These are phyloP conservation scores for Cordyceps tenuipes DNA, from an alignment of 2,329 filamentous ascomycete genomes.

Conservation along the genomic window DNA sequence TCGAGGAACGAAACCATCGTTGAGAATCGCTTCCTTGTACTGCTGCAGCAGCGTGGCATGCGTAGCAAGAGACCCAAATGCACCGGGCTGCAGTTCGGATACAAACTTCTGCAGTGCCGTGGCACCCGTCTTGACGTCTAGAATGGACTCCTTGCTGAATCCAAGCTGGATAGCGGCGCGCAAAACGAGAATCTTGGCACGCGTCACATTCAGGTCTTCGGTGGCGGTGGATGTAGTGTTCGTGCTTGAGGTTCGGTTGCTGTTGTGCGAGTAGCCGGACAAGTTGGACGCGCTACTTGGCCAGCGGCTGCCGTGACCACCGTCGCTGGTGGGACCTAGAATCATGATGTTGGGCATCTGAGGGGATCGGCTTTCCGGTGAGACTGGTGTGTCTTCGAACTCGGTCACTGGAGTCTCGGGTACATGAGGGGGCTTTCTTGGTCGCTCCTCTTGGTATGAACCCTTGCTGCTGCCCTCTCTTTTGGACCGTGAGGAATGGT, in stretches of 20 bases:
- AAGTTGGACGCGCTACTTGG: slow-evolving; percentile 72
- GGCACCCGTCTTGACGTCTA: slow-evolving; percentile 36
- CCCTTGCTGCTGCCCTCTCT: slow-evolving; percentile 42
- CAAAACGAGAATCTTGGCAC: slow-evolving; percentile 70
- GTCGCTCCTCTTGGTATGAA: slow-evolving; percentile 36
- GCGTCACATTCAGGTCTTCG: slow-evolving; percentile 69
- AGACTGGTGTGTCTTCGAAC: slow-evolving; percentile 83
- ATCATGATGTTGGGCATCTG: slow-evolving; percentile 83
- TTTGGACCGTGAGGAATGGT: slow-evolving; percentile 45
- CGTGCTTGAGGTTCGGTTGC: slow-evolving; percentile 58
- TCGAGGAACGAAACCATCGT: slow-evolving; percentile 52
- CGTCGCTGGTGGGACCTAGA: slow-evolving; percentile 59
- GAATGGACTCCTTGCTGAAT: slow-evolving; percentile 54
- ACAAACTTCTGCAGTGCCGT: slow-evolving; percentile 65
- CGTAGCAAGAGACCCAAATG: slow-evolving; percentile 66
- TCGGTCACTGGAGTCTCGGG: slow-evolving; percentile 93
- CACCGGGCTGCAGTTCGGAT: slow-evolving; percentile 63
- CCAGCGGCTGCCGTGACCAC: slow-evolving; percentile 61
- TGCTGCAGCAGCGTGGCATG: slow-evolving; percentile 65
- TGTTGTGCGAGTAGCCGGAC: slow-evolving; percentile 69
- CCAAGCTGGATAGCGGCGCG: slow-evolving; percentile 82
- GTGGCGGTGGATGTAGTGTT: slow-evolving; percentile 59
- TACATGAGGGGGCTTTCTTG: slow-evolving; percentile 40
- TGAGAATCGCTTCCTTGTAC: slow-evolving; percentile 72
- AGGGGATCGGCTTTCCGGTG: slow-evolving; percentile 66